Evolutionary conservation across 2,329 filamentous ascomycete species (phyloP), one percentile per base, ranked within the genome.

Genomic region (Xylaria sp.): DNA sequence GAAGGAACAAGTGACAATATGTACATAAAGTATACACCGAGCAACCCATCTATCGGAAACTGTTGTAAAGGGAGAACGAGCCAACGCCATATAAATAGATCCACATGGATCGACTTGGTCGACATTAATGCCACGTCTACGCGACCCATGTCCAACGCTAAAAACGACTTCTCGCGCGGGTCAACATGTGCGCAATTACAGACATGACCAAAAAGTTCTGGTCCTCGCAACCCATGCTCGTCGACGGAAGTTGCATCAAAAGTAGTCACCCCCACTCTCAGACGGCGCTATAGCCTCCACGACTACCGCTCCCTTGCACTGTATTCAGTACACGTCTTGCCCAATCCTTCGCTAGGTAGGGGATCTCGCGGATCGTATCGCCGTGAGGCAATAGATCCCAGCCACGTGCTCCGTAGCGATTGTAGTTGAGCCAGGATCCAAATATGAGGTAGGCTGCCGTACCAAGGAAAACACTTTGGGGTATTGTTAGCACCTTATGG

Each of bases 401-500:
- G 66, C 96, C 96, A 54, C 95, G 88, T 62, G 95, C 94, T 57
- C 95, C 95, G 81, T 97, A 97, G 71, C 94, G 92, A 84, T 94
- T 98, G 87, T 98, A 98, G 85, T 98, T 98, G 80, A 98, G 90
- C 96, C 96, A 99, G 23, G 94, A 97, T 73, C 95, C 94, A 78
- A 98, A 98, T 80, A 98, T 97, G 73, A 99, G 90, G 83, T 98
- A 99, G 28, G 94, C 84, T 1, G 96, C 94, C 50, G 90, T 91
- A 55, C 89, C 89, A 71, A 98, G 87, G 87, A 99, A 99, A 69
- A 91, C 83, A 74, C 94, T 97, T 23, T 63, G n/a, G n/a, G 25
- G 12, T 39, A 13, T n/a, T 57, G 69, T 77, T 72, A 74, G 78
- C 52, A 63, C 48, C 12, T 25, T 15, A n/a, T 13, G 23, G 37